Evolutionary conservation across 1,284 basidiomycete species (phyloP).

Genomic region (Melanopsichium pennsylvanicum): DNA sequence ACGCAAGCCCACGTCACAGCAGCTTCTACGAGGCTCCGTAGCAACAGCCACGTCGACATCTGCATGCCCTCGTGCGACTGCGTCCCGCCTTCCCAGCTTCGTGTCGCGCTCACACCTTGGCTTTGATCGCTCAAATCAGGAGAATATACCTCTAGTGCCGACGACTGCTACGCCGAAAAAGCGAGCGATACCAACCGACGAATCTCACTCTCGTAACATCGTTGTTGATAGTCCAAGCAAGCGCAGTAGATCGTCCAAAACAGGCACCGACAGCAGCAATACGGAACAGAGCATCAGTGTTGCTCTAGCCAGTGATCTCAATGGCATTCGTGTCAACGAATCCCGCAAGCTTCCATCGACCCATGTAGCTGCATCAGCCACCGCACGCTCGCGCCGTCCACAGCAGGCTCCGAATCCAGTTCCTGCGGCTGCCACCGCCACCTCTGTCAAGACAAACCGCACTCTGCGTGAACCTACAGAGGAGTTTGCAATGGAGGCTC

Average conservation of each 20-base stretch:
- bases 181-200: slow-evolving; percentile 60
- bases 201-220: slow-evolving; percentile 56
- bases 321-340: slow-evolving; percentile 35
- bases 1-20: slow-evolving; percentile 22
- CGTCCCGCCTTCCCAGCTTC: slow-evolving; percentile 33
- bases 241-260: slow-evolving; percentile 50
- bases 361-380: slow-evolving; percentile 14
- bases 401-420: no score
- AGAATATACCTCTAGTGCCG: slow-evolving; percentile 18
- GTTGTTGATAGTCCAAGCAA: slow-evolving; percentile 50
- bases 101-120: slow-evolving; percentile 43
- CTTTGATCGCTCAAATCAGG: slow-evolving; percentile 38
- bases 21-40: slow-evolving; percentile 4
- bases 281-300: slow-evolving; percentile 40
- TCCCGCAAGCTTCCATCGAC: slow-evolving; percentile 16
- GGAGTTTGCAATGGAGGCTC: slow-evolving; percentile 50
- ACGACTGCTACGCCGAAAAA: slow-evolving; percentile 57
- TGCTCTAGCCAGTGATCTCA: slow-evolving; percentile 40
- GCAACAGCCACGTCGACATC: neutral
- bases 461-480: slow-evolving; percentile 48
- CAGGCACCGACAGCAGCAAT: slow-evolving; percentile 41
- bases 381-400: slow-evolving; percentile 2
- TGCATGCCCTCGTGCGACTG: slow-evolving; percentile 26
- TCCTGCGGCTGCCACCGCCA: slow-evolving; percentile 6
- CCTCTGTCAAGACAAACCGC: slow-evolving; percentile 52